Evolutionary conservation across 225 moss, liverwort and hornwort genomes (phyloP).

Genomic region (Marchantia polymorpha): DNA sequence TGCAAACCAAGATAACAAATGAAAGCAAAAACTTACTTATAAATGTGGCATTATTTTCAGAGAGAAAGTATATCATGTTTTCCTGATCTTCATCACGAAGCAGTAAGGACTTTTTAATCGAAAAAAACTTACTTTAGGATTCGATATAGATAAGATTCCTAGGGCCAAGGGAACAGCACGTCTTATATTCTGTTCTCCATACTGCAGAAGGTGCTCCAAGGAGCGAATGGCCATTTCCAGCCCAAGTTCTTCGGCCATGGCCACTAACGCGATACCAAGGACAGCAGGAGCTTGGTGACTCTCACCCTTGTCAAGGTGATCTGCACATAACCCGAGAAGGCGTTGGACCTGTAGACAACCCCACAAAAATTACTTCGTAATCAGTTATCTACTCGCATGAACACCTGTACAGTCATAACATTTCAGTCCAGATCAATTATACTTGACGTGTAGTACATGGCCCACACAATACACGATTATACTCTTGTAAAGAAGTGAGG

Average conservation of each 20-base stretch:
- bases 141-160: conserved; percentile 86
- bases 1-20: no score
- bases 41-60: no score
- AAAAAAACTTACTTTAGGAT: conserved; percentile 63
- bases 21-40: no score
- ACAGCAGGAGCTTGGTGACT: conserved; percentile 97
- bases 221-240: conserved; percentile 98
- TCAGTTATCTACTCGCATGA: no score
- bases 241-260: conserved; percentile 99
- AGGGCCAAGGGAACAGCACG: conserved; percentile 95
- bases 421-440: no score
- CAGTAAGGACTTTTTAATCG: no score
- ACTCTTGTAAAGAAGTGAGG: no score
- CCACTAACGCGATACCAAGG: conserved; percentile 91
- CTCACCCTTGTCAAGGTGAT: conserved; percentile 95
- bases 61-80: no score
- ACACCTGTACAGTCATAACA: no score
- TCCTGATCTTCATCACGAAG: not conserved
- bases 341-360: conserved; percentile 72
- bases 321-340: conserved; percentile 86
- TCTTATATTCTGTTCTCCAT: conserved; percentile 97
- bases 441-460: no score
- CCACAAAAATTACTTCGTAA: not conserved
- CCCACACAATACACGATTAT: no score
- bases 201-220: conserved; percentile 93